Evolutionary conservation across 768 basidiomycete species (phyloP), one percentile per base, ranked within the genome.

Genomic region (Termitomyces sp.): DNA sequence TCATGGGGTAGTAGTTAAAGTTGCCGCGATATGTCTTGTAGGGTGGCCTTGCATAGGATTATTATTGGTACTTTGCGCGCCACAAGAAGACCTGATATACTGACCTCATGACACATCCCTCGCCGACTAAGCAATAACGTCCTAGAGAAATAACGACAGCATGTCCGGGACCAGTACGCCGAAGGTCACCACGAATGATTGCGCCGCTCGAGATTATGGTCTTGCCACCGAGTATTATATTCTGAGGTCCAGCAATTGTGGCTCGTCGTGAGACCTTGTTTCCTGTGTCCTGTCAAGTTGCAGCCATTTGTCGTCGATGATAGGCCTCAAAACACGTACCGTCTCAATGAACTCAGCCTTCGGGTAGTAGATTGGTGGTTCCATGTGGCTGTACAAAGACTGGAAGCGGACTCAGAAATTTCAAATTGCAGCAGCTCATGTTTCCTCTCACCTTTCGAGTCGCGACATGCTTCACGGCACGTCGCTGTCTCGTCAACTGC

Each of bases 1-100:
- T 94, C 88, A 98, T 93, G 5, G 96, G 96, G 68, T 98, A 98
- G 74, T 95, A 98, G 69, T 98, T 97, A 79, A 93, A 93, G 62
- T 89, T 87, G 61, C 90, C 91, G 54, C 91, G 85, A 70, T 93
- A 94, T 0, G 91, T 93, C 73, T 93, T 93, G 71, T 93, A 91
- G 3, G 91, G 93, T 10, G 91, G 92, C 63, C 91, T 91, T 40
- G 26, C 51, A 46, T 23, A 35, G 18, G 26, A 16, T 32, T 28
- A 51, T 33, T 49, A 51, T 33, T 49, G 44, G 14, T 13, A 7
- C 41, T 20, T 32, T 4, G 32, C 13, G 8, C 30, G 23, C 14
- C 23, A 36, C 9, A 13, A 32, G 9, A 10, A 57, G 32, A 53
- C 18, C 32, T 32, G 33, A 36, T n/a, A 62, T 66, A 35, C 35